phyloP scores from a whole-genome alignment of 768 basidiomycete genomes.

The Kwoniella sp. region DNA sequence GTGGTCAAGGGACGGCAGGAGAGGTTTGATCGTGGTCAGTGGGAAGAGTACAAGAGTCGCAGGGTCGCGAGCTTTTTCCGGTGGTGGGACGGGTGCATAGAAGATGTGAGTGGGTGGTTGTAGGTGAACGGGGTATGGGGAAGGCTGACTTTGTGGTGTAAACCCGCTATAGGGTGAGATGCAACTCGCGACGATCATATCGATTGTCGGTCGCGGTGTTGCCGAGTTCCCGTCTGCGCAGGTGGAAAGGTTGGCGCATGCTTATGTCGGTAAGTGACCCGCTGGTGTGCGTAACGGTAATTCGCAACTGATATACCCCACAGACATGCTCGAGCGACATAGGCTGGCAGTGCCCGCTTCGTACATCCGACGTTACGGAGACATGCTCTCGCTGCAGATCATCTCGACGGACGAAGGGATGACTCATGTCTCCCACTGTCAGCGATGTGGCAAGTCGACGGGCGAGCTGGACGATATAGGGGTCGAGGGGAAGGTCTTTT shows the following conservation, averaged over 20 bases:
- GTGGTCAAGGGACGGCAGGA: slow-evolving; percentile 5
- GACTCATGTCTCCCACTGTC: slow-evolving; percentile 33
- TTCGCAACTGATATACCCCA: not conserved
- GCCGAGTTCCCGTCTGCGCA: slow-evolving; percentile 26
- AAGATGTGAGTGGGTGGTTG: slow-evolving; percentile 30
- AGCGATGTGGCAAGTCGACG: slow-evolving; percentile 31
- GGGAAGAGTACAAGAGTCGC: slow-evolving; percentile 22
- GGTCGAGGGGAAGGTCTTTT: slow-evolving; percentile 25
- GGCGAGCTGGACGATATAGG: slow-evolving; percentile 38
- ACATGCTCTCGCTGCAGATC: slow-evolving; percentile 23
- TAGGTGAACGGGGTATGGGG: not conserved
- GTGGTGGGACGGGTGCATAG: slow-evolving; percentile 34
- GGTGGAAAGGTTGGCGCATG: slow-evolving; percentile 27
- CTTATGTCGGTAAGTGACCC: slow-evolving; percentile 39
- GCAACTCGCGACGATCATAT: slow-evolving; percentile 29
- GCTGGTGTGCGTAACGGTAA: not conserved
- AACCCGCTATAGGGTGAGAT: slow-evolving; percentile 34
- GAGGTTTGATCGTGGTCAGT: not conserved
- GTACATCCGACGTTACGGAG: slow-evolving; percentile 28
- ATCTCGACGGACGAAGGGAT: slow-evolving; percentile 30
- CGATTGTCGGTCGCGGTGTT: slow-evolving; percentile 20
- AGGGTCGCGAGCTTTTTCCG: slow-evolving; percentile 20
- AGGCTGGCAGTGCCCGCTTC: slow-evolving; percentile 25
- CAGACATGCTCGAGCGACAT: slow-evolving; percentile 35
- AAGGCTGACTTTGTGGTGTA: not conserved